Conservation (phyloP, 345 rosid species). For the Eucalyptus camaldulensis region DNA sequence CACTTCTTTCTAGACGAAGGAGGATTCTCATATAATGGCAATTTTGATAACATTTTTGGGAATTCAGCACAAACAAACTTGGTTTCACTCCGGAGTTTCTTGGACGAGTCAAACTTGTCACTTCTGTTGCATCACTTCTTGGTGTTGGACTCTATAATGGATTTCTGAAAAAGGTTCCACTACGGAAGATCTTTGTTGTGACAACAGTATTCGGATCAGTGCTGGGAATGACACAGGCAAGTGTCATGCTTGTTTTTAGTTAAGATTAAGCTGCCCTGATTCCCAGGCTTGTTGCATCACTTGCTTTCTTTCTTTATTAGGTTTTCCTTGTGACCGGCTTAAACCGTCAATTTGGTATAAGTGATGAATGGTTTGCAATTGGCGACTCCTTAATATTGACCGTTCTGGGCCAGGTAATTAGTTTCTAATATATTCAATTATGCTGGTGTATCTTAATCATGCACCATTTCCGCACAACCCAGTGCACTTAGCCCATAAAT, state of each 20-base stretch:
- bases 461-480: neutral
- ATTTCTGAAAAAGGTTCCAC: slow-evolving; percentile 65
- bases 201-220: slow-evolving; percentile 66
- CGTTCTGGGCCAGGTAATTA: slow-evolving; percentile 76
- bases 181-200: slow-evolving; percentile 69
- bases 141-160: slow-evolving; percentile 96
- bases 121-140: slow-evolving; percentile 76
- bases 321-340: slow-evolving; percentile 84
- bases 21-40: neutral
- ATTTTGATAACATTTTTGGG: neutral
- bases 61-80: slow-evolving; percentile 80
- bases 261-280: neutral
- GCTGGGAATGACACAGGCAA: slow-evolving; percentile 96
- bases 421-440: neutral
- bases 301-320: slow-evolving; percentile 15
- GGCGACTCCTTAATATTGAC: slow-evolving; percentile 92
- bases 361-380: slow-evolving; percentile 94
- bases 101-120: slow-evolving; percentile 88
- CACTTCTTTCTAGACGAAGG: neutral
- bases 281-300: neutral
- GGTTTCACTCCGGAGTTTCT: slow-evolving; percentile 96
- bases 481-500: neutral
- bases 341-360: slow-evolving; percentile 69
- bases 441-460: neutral
- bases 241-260: neutral